These are phyloP conservation scores for Lotus japonicus DNA, from an alignment of 306 rosid genomes.

Conservation along the genomic window DNA sequence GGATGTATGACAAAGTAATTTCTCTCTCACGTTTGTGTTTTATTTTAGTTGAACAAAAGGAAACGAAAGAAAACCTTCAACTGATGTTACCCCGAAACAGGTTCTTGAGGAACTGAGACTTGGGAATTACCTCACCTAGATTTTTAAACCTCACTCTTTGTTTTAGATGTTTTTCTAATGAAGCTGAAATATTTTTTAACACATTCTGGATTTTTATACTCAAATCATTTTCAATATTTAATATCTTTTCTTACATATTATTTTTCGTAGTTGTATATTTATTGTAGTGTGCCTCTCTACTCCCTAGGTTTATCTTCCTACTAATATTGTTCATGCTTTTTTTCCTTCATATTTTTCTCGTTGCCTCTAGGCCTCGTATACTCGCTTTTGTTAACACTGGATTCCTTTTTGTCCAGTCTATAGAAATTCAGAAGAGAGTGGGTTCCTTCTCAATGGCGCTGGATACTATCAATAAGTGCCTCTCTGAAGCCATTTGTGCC, in stretches of 20 bases:
- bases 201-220: too few species aligned
- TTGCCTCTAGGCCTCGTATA: too few species aligned
- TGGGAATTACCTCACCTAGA: not conserved
- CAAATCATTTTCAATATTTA: too few species aligned
- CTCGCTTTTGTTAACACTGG: slow-evolving; percentile 13
- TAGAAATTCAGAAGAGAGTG: slow-evolving; percentile 91
- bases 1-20: slow-evolving; percentile 81
- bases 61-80: not conserved
- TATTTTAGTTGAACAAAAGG: not conserved
- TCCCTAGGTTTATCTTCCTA: too few species aligned
- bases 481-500: slow-evolving; percentile 88
- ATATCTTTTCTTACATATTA: too few species aligned
- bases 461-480: slow-evolving; percentile 90
- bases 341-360: too few species aligned
- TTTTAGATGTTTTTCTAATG: too few species aligned
- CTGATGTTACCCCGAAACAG: not conserved
- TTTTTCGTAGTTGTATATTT: too few species aligned
- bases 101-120: slow-evolving; percentile 16
- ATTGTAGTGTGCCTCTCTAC: too few species aligned
- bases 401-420: slow-evolving; percentile 46
- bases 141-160: slow-evolving; percentile 3
- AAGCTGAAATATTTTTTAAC: too few species aligned
- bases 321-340: too few species aligned
- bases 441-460: slow-evolving; percentile 92
- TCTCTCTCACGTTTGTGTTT: slow-evolving; percentile 1